Base-by-base conservation (phyloP, 352 stramenopile genomes). In the Phytopythium mirpurense region DNA sequence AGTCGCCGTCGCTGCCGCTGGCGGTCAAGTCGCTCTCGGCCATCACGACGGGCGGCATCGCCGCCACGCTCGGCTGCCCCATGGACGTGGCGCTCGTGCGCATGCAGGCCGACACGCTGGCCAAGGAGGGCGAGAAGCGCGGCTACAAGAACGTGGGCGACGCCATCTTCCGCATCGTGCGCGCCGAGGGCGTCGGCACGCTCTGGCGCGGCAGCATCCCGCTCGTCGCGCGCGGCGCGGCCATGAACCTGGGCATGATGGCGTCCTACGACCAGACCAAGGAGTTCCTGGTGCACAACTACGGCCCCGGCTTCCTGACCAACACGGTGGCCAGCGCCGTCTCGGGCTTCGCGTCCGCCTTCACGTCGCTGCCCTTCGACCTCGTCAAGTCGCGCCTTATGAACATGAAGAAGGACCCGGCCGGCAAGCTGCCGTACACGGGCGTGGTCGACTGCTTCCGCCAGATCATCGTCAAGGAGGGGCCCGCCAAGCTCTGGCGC, bases 211-310 rank as follows among this genome's bases (percentile, higher is more conserved):
- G 93, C 9, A 93, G 81, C 53, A 70, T 94, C 35, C 93, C 93
- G 21, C 86, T 96, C n/a, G 95, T 99, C 41, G 84, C 98, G 18
- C 87, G 97, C 63, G 97, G 96, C 27, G 98, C 98, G 54, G 84
- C 94, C 53, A 99, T 99, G 95, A 99, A 99, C 77, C 92, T 99
- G n/a, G 96, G 97, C 52, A 99, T 99, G 97, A 93, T 99, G 82
- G 96, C 97, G 18, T 99, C 92, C 60, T 99, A 99, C 70, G 97
- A 99, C 78, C 95, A 99, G 78, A 93, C 96, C 23, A 98, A 98
- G 72, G 90, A 98, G 68, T 64, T 84, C 54, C 76, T 96, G 50
- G 60, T 80, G 42, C 62, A 74, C 27, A 54, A 75, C 49, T 90
- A 88, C 54, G 81, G 83, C 57, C 62, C 71, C 45, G 78, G 81